Conservation (phyloP, 2,329 filamentous ascomycete genomes). For the Proliferodiscus dingleyae region DNA sequence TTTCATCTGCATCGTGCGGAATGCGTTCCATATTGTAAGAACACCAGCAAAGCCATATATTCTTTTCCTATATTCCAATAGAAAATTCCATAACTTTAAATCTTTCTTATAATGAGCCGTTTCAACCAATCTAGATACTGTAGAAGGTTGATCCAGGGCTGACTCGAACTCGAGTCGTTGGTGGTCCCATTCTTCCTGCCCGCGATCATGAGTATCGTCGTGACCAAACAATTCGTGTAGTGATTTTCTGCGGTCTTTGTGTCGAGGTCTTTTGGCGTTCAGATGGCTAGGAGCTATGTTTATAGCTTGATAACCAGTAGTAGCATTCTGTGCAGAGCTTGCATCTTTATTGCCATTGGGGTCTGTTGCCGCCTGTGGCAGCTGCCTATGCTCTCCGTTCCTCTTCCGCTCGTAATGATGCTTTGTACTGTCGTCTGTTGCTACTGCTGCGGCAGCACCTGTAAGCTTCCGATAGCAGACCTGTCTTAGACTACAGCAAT, state of each 20-base stretch:
- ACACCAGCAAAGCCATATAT: constrained; percentile 38
- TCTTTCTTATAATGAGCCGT: constrained; percentile 26
- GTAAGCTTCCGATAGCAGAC: too few species aligned
- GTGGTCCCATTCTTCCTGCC: constrained; percentile 14
- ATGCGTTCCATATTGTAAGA: constrained; percentile 38
- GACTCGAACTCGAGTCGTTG: constrained; percentile 30
- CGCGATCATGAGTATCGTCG: too few species aligned
- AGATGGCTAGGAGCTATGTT: neutral
- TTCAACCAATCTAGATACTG: constrained; percentile 30
- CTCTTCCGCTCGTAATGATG: too few species aligned
- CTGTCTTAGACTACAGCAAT: too few species aligned
- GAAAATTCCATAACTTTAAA: constrained; percentile 35
- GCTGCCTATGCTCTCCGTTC: too few species aligned
- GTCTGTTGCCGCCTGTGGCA: too few species aligned
- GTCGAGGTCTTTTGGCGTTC: neutral
- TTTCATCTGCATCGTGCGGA: constrained; percentile 32
- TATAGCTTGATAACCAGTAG: too few species aligned
- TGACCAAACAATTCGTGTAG: neutral
- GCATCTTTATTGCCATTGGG: too few species aligned
- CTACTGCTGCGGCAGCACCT: too few species aligned
- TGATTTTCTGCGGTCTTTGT: neutral
- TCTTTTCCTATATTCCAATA: constrained; percentile 38
- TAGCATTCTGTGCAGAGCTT: too few species aligned
- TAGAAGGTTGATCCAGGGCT: constrained; percentile 18
- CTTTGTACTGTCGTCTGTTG: too few species aligned